Evolutionary conservation across 768 basidiomycete genomes (phyloP).

Genomic region (Boletus fagicola): DNA sequence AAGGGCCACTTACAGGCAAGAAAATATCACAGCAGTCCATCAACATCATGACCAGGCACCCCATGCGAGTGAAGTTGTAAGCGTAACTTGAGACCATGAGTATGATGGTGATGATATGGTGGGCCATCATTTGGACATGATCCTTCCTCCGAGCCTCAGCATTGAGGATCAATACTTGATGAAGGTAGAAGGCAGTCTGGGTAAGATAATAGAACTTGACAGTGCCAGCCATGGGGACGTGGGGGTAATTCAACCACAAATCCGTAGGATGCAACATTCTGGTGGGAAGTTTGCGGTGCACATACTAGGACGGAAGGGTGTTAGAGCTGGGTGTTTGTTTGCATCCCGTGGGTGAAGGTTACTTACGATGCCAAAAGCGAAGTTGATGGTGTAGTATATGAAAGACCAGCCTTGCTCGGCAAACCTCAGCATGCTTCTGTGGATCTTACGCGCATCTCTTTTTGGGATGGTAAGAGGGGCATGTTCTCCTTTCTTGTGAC

Average conservation of each 20-base stretch:
- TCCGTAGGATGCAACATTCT: constrained; percentile 57
- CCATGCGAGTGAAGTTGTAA: constrained; percentile 83
- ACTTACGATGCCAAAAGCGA: constrained; percentile 80
- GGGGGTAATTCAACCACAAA: constrained; percentile 82
- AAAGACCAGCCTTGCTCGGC: constrained; percentile 94
- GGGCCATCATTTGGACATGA: constrained; percentile 93
- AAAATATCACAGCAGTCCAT: constrained; percentile 97
- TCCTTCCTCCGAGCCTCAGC: constrained; percentile 91
- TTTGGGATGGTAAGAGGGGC: constrained; percentile 23
- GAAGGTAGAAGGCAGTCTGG: constrained; percentile 86
- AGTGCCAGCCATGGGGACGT: constrained; percentile 71
- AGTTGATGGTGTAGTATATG: constrained; percentile 76
- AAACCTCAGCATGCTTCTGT: constrained; percentile 78
- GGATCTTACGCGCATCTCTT: constrained; percentile 58
- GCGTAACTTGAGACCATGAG: constrained; percentile 79
- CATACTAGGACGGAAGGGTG: constrained; percentile 53
- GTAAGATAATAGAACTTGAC: constrained; percentile 89
- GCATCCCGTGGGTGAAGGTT: constrained; percentile 9
- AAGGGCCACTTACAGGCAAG: constrained; percentile 65
- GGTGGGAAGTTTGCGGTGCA: constrained; percentile 72
- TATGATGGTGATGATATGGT: constrained; percentile 86
- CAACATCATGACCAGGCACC: constrained; percentile 83
- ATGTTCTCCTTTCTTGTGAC: constrained; percentile 24
- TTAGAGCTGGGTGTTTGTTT: constrained; percentile 7
- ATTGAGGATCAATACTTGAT: constrained; percentile 89